Percentiles rank a stretch among this genome's conserved stretches.
Evolutionary conservation across 2,329 filamentous ascomycete genomes (phyloP).

Genomic region (Neodidymelliopsis sp.): DNA sequence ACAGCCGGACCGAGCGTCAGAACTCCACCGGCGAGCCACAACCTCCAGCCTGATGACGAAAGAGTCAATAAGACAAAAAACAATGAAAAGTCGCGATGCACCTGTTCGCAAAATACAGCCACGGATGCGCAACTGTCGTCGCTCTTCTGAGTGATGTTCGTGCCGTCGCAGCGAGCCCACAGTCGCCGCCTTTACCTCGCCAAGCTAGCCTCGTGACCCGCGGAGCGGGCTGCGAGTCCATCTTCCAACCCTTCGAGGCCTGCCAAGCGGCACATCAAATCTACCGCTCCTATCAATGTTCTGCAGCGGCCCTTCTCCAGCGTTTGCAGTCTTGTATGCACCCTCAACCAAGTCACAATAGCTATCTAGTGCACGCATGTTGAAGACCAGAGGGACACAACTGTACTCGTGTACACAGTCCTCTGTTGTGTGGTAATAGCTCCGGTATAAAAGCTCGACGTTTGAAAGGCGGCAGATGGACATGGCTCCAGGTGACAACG

Average conservation of each 20-base stretch:
- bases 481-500: neutral
- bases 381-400: slow-evolving; percentile 16
- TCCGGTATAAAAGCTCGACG: neutral
- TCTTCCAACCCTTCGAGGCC: slow-evolving; percentile 4
- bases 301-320: slow-evolving; percentile 1
- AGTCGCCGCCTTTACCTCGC: slow-evolving; percentile 29
- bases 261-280: neutral
- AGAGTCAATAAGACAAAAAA: slow-evolving; percentile 10
- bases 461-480: neutral
- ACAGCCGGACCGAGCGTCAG: slow-evolving; percentile 47
- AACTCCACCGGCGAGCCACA: slow-evolving; percentile 32
- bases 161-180: slow-evolving; percentile 32
- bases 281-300: neutral
- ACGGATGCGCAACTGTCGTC: slow-evolving; percentile 29
- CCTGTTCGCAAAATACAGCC: slow-evolving; percentile 21
- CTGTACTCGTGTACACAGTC: neutral
- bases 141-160: slow-evolving; percentile 36
- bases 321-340: slow-evolving; percentile 2
- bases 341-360: slow-evolving; percentile 27
- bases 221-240: slow-evolving; percentile 4
- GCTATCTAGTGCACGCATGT: slow-evolving; percentile 35
- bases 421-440: neutral
- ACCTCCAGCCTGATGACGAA: slow-evolving; percentile 20
- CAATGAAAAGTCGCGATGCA: slow-evolving; percentile 17
- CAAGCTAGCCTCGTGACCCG: slow-evolving; percentile 29